Base-by-base conservation (phyloP, 2,329 filamentous ascomycete genomes). In the Fusarium decemcellulare region DNA sequence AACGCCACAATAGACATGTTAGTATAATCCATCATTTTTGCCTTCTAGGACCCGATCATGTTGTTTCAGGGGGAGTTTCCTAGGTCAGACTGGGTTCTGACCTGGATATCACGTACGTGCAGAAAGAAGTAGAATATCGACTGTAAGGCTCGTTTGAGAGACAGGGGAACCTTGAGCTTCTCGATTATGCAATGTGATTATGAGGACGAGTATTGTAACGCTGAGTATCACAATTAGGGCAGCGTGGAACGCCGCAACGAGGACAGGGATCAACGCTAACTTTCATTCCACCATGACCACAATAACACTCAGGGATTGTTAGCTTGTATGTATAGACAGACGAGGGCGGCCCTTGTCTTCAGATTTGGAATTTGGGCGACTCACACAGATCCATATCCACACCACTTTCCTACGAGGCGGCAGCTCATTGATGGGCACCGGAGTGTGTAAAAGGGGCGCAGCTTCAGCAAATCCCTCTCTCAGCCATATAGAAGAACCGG, bases 211-310 rank as follows among this genome's bases (percentile, higher is more conserved):
- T 43, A 3, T 48, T 51, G 50, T 61, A 56, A 36, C 54, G 53
- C 8, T 65, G 59, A 2, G 65, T 68, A 12, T 54, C 48, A 46
- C 66, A 68, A 23, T 61, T 59, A 2, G 66, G 63, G 16, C 66
- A 68, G 1, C 66, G 56, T 9, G 51, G 47, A n/a, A 61, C 43
- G 5, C 63, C 63, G 14, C 66, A 68, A 10, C 52, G 47, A 2
- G 66, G 66, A 18, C 66, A 68, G 2, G 66, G 66, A 36, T 68
- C 66, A 11, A 68, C 59, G 5, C 44, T 59, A 6, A 66, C 46
- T 36, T 66, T 68, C 66, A 68, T 68, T 0, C 66, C 62, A 8
- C 66, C 66, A 9, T 66, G 59, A 3, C 63, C 59, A 7, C 66
- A 68, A 36, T 52, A 57, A 30, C 66, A 68, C 66, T 68, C 5